Base-by-base conservation (phyloP, 2,329 filamentous ascomycete species). In the Ramularia endophylla region DNA sequence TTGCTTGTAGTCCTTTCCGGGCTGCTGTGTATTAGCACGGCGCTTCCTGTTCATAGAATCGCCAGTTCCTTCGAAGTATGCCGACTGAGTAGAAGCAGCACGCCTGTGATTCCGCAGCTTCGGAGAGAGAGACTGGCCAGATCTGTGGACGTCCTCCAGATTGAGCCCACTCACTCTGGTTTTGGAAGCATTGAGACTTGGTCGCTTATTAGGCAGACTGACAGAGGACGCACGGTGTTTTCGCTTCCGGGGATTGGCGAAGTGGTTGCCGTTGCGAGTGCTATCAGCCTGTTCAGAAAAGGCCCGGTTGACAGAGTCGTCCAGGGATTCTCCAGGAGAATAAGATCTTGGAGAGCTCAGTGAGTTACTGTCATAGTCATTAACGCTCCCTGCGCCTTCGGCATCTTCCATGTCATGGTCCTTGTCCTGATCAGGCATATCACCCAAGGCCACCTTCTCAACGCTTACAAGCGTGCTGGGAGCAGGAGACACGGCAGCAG, bases 31-130 rank as follows among this genome's bases (percentile, higher is more conserved):
- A 5, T 76, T 73, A 6, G 80, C 50, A 41, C 54, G 49, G 20
- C 60, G 57, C 36, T 59, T 60, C 18, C 57, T 44, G 18, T 38
- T 47, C n/a, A 30, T 33, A 12, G 45, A 35, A 13, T 35, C 41
- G 17, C 58, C 59, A 7, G 44, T 40, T 8, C 78, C 17, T 77
- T 60, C 33, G 73, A 77, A 61, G 3, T 73, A 68, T 1, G 75
- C 70, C 15, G 81, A 68, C 54, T 84, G 80, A 0, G 76, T 81
- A 2, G 82, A 85, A 19, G 71, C 66, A 51, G 80, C 83, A 44
- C 81, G 73, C 39, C 80, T 74, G 57, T 85, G 81, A 19, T 65
- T 59, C 51, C 74, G 73, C 36, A 68, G 60, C 35, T 71, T 75
- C 8, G 81, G 81, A 13, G 82, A 85, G 15, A 70, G 64, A 8